Conservation (phyloP, 2,329 filamentous ascomycete genomes). For the Colletotrichum phormii region DNA sequence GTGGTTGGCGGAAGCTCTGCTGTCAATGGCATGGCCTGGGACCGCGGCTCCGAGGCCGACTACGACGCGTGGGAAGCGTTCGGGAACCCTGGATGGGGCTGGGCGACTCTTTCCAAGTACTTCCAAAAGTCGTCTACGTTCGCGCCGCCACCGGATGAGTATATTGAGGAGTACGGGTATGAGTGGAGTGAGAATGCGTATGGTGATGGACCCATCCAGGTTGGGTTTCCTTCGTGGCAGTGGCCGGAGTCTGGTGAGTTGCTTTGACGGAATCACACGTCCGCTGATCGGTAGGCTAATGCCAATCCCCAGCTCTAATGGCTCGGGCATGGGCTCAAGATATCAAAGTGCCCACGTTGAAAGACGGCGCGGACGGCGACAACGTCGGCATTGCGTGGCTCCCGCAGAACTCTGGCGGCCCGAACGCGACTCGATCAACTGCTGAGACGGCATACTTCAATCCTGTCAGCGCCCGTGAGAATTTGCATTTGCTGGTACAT, state of each 20-base stretch:
- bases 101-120: slow-evolving; percentile 46
- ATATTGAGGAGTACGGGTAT: slow-evolving; percentile 21
- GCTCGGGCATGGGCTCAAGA: slow-evolving; percentile 38
- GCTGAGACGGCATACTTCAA: slow-evolving; percentile 40
- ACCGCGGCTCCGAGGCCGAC: slow-evolving; percentile 42
- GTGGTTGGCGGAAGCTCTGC: slow-evolving; percentile 45
- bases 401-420: slow-evolving; percentile 38
- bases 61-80: slow-evolving; percentile 51
- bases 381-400: slow-evolving; percentile 42
- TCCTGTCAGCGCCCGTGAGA: slow-evolving; percentile 35
- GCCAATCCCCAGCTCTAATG: slow-evolving; percentile 11
- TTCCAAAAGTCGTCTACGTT: slow-evolving; percentile 44
- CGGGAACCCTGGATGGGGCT: slow-evolving; percentile 52
- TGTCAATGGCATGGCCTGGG: slow-evolving; percentile 47
- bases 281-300: not conserved
- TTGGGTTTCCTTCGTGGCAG: slow-evolving; percentile 42
- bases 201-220: slow-evolving; percentile 38
- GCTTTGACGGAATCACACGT: not conserved
- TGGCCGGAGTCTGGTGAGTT: slow-evolving; percentile 39
- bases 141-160: slow-evolving; percentile 34
- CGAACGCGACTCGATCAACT: slow-evolving; percentile 37
- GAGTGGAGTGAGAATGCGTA: slow-evolving; percentile 13
- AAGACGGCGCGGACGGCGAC: slow-evolving; percentile 40
- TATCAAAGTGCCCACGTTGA: slow-evolving; percentile 28
- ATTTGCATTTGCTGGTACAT: slow-evolving; percentile 39